These are phyloP conservation scores for Sequoiadendron giganteum DNA, from an alignment of 75 land plant genomes.

Conservation along the genomic window DNA sequence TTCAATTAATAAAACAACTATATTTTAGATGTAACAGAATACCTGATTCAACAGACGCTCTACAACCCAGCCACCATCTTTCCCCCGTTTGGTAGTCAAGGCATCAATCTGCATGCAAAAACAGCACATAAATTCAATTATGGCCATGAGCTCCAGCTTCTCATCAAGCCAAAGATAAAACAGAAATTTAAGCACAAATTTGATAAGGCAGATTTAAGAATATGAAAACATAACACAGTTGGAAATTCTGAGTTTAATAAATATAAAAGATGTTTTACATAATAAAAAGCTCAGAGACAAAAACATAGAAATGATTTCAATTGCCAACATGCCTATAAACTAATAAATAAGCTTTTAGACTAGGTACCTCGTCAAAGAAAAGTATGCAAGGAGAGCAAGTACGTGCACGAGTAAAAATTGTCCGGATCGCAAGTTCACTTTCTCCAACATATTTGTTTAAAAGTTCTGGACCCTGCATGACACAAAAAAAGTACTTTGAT, in stretches of 20 bases:
- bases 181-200: neutral
- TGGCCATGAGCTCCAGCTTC: neutral
- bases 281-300: neutral
- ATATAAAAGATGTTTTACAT: neutral
- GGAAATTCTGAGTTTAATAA: neutral
- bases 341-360: neutral
- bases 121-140: neutral
- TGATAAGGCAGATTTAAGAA: neutral
- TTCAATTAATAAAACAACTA: neutral
- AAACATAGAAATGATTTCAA: neutral
- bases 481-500: neutral
- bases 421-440: conserved; percentile 87
- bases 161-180: neutral
- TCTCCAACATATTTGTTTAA: conserved; percentile 97
- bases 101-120: conserved; percentile 76
- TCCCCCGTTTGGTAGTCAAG: conserved; percentile 85
- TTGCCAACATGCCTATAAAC: neutral
- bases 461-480: conserved; percentile 85
- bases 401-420: conserved; percentile 84
- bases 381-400: conserved; percentile 85
- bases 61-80: conserved; percentile 89
- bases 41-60: conserved; percentile 96
- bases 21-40: neutral
- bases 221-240: neutral
- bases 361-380: conserved; percentile 90